Evolutionary conservation across 495 filamentous ascomycete species (phyloP), one percentile per base, ranked within the genome.

Genomic region (Podospora tetraspora): DNA sequence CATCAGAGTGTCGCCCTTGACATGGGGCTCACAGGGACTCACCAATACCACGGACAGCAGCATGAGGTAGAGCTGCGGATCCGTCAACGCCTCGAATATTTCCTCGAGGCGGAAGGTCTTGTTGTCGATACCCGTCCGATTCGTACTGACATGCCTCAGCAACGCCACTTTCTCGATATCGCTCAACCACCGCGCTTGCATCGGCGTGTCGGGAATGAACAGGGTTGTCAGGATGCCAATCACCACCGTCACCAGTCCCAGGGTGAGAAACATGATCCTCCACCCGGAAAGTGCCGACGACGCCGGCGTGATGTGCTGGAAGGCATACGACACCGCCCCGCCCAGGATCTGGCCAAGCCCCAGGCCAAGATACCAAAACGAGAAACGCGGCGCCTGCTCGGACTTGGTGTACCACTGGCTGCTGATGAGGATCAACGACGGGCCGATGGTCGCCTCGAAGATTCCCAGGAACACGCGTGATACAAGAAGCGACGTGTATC

Each of bases 341-440:
- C 88, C 88, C 57, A 89, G 27, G 24, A 90, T 89, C 76, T 88
- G 88, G 19, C 85, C 87, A 23, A 84, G 66, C 1, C 88, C 88
- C 8, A 89, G 77, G 24, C 88, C 87, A 34, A 79, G 81, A 72
- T 87, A 89, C 88, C 88, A 91, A 71, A 89, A 78, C n/a, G 80
- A 83, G 69, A 88, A 88, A 22, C 88, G 83, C 0, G 86, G 85
- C 3, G 85, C 84, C 57, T 84, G 82, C 71, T 90, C 87, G 0
- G 82, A 82, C 60, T 86, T 85, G 16, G 86, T 90, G 71, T 90
- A 91, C 86, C 86, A 91, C 70, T 75, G 74, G 71, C 77, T 76
- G 64, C 75, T 81, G 69, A 86, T 81, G 29, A 86, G 77, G 60
- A 87, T 86, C 52, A 90, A 75, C 2, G 81, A 84, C 16, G 88